Evolutionary conservation across 2,329 filamentous ascomycete genomes (phyloP), one percentile per base, ranked within the genome.

Genomic region (Pestalotiopsis sp.): DNA sequence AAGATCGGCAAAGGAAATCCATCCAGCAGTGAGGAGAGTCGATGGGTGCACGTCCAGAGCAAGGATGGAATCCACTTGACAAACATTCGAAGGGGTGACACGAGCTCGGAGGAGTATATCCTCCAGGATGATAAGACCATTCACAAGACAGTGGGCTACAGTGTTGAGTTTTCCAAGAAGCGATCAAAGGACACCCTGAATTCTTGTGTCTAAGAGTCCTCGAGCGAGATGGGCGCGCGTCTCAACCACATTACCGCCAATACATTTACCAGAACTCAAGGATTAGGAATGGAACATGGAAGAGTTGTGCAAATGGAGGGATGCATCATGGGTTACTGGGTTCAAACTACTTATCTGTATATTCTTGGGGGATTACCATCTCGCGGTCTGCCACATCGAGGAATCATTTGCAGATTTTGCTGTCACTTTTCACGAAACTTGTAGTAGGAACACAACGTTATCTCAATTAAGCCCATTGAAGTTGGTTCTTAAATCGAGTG

Each of bases 71-170:
- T 73, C 23, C 68, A 69, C 38, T 27, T 72, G 45, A 68, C 74
- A 11, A 72, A 62, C 23, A 61, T 74, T 58, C 73, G 68, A 14
- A 73, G 69, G 61, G 71, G 62, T 5, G 63, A 69, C 52, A 58
- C 68, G 14, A 68, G 68, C 57, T 71, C 74, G 17, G 68, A 74
- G 57, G 69, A 73, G 60, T 71, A 71, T 66, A 74, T 71, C 52
- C 52, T 73, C 9, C 62, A 72, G 25, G 71, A 72, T 17, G 70
- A 70, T 41, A 69, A 69, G 23, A 69, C 57, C 3, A 76, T 79
- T 45, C 72, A 78, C 17, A 77, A 76, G 70, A 78, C 75, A 25
- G 70, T 78, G 17, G 73, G 75, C 31, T 78, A 77, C 59, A 77
- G 70, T 20, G 72, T 78, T 38, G 75, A 77, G 67, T 77, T 74